Evolutionary conservation across 768 basidiomycete species (phyloP).

Genomic region (Piloderma croceum): DNA sequence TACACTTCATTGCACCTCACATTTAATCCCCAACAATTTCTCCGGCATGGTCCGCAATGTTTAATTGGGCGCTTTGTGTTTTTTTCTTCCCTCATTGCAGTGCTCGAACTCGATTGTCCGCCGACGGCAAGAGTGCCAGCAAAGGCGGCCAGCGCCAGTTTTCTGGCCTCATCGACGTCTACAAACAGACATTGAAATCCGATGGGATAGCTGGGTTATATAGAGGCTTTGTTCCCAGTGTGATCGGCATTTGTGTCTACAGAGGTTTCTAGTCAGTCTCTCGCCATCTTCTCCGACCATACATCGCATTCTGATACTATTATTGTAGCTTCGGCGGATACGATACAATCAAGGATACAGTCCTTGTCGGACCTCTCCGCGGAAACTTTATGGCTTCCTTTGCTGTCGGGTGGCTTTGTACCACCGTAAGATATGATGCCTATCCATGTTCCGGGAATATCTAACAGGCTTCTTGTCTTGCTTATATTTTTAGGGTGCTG

Average conservation of each 20-base stretch:
- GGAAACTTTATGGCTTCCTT: conserved; percentile 39
- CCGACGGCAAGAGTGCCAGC: conserved; percentile 31
- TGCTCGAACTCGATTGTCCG: conserved; percentile 37
- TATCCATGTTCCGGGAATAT: not conserved
- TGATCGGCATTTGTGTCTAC: conserved; percentile 38
- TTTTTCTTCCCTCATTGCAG: conserved; percentile 10
- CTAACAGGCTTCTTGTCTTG: not conserved
- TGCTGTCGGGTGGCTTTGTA: conserved; percentile 35
- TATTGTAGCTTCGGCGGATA: conserved; percentile 37
- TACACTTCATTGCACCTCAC: not conserved
- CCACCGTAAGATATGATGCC: conserved; percentile 26
- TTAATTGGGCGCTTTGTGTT: not conserved
- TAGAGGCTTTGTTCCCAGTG: conserved; percentile 37
- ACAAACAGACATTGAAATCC: conserved; percentile 35
- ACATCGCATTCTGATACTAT: not conserved
- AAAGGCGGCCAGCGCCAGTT: conserved; percentile 39
- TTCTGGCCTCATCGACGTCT: conserved; percentile 36
- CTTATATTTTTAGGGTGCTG: conserved; percentile 24
- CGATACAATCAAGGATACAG: conserved; percentile 33
- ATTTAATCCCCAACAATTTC: not conserved
- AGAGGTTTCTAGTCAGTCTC: conserved; percentile 37
- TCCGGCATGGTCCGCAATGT: not conserved
- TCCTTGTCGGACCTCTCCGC: conserved; percentile 33
- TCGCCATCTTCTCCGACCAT: not conserved
- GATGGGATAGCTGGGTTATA: conserved; percentile 39